phyloP scores from a whole-genome alignment of 768 basidiomycete genomes.

The Termitomyces titanicus region DNA sequence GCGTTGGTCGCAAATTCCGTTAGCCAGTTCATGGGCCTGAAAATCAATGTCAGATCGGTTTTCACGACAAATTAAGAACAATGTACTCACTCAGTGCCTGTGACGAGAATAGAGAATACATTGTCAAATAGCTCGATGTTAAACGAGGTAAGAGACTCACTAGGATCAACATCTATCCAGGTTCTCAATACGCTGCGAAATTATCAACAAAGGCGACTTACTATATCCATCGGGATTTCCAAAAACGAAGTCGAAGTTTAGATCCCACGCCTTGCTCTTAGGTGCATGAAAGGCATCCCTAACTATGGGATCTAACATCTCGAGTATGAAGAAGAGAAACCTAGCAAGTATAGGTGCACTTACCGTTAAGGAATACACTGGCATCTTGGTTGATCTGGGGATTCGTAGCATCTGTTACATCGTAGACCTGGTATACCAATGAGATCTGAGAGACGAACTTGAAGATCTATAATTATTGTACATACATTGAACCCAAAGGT shows the following conservation, averaged over 20 bases:
- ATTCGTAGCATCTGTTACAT: conserved; percentile 52
- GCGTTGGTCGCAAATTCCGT: conserved; percentile 65
- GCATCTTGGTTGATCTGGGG: conserved; percentile 50
- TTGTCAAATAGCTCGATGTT: not conserved
- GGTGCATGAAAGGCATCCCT: conserved; percentile 67
- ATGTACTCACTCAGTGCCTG: conserved; percentile 32
- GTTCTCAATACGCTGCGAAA: conserved; percentile 4
- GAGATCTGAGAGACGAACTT: not conserved
- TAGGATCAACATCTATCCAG: conserved; percentile 29
- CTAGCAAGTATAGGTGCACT: conserved; percentile 5
- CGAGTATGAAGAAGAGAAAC: not conserved
- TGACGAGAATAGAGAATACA: not conserved
- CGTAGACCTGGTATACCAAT: conserved; percentile 37
- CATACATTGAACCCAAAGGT: conserved; percentile 38
- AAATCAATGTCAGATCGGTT: not conserved
- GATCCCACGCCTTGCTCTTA: conserved; percentile 46
- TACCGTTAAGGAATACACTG: conserved; percentile 61
- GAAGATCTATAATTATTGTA: not conserved
- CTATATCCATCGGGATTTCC: conserved; percentile 26
- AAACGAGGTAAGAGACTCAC: conserved; percentile 23
- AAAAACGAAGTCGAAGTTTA: conserved; percentile 35
- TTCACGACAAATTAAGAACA: not conserved
- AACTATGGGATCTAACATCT: conserved; percentile 44
- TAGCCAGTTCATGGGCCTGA: conserved; percentile 61
- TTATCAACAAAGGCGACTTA: conserved; percentile 15